A percentile compares a stretch with the other conserved stretches of the same genome.
Evolutionary conservation across 139 green algal species (phyloP).

Genomic region (Auxenochlorella protothecoides): DNA sequence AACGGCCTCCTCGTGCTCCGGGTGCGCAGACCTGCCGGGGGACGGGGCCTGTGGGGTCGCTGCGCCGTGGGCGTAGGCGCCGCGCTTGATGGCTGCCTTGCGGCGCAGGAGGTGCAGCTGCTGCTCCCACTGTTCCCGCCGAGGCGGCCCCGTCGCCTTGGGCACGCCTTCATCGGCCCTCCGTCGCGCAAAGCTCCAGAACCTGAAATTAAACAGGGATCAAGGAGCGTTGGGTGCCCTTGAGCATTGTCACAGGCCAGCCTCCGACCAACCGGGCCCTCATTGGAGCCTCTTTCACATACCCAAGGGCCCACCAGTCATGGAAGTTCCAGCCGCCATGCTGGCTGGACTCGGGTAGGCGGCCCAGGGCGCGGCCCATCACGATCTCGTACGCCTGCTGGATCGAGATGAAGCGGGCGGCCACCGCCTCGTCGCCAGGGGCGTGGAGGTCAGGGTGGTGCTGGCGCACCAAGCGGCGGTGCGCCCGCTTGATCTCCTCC

Average conservation of each 20-base stretch:
- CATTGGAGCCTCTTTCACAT: too few species aligned
- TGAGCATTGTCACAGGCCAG: not conserved
- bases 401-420: conserved; percentile 19
- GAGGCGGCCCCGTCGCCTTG: not conserved
- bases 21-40: not conserved
- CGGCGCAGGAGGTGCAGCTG: conserved; percentile 16
- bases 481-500: conserved; percentile 25
- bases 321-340: conserved; percentile 22
- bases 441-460: conserved; percentile 20
- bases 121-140: conserved; percentile 6
- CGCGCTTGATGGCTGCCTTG: conserved; percentile 21
- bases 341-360: conserved; percentile 1
- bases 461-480: conserved; percentile 22
- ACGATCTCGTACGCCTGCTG: conserved; percentile 34
- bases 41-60: not conserved
- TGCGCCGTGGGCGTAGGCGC: not conserved
- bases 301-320: conserved; percentile 11
- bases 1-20: not conserved
- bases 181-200: conserved; percentile 17
- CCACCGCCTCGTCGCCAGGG: conserved; percentile 1
- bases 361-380: conserved; percentile 14
- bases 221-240: not conserved
- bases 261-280: not conserved
- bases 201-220: conserved; percentile 1
- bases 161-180: conserved; percentile 1